These are phyloP conservation scores for Teunomyces atbi DNA, from an alignment of 805 yeast species.

Conservation along the genomic window DNA sequence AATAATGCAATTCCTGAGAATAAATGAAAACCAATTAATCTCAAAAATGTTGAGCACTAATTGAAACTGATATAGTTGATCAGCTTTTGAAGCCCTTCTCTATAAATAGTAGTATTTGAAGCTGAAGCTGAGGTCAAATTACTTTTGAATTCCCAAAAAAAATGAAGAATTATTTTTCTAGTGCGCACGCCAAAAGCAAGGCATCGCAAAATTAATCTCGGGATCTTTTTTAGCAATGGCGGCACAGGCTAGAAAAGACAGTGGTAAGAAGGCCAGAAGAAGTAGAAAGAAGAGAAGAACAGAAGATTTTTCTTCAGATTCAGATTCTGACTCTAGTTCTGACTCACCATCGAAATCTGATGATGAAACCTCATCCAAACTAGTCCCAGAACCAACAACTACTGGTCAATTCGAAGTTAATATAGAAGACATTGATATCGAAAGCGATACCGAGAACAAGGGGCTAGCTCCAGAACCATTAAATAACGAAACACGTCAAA, in stretches of 20 bases:
- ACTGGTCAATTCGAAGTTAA: conserved; percentile 16
- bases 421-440: conserved; percentile 32
- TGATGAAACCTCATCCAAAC: conserved; percentile 13
- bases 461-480: conserved; percentile 18
- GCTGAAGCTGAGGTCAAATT: too few species aligned
- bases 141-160: too few species aligned
- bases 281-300: conserved; percentile 82
- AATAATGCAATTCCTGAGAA: too few species aligned
- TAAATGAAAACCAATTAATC: too few species aligned
- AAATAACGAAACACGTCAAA: conserved; percentile 15
- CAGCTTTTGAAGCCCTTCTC: too few species aligned
- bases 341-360: conserved; percentile 12
- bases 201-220: conserved; percentile 1
- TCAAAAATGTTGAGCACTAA: too few species aligned
- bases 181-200: background rate
- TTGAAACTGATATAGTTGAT: too few species aligned
- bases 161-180: background rate
- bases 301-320: conserved; percentile 61
- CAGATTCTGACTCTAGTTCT: conserved; percentile 47
- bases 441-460: conserved; percentile 24
- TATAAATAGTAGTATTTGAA: too few species aligned
- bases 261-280: conserved; percentile 38
- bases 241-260: conserved; percentile 11
- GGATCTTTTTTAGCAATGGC: conserved; percentile 1
- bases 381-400: conserved; percentile 4